Percentiles rank a stretch among this genome's conserved stretches.
Evolutionary conservation across 2,329 filamentous ascomycete species (phyloP).

Genomic region (Fusarium sp.): DNA sequence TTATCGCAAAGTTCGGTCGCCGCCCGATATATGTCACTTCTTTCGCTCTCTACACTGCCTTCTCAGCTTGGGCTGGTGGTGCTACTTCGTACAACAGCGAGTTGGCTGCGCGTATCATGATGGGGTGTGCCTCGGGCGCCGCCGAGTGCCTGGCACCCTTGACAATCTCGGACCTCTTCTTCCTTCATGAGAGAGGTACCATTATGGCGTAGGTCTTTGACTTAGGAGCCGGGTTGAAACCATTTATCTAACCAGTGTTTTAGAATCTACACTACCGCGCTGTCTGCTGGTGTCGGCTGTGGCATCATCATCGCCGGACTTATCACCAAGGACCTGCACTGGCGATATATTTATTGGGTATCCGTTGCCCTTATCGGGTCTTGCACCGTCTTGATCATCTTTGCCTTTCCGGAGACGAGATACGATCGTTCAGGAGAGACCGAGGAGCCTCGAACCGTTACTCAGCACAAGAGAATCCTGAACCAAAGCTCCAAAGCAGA

Average conservation of each 20-base stretch:
- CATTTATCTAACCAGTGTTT: not conserved
- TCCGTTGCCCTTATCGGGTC: conserved; percentile 62
- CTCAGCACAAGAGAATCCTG: conserved; percentile 4
- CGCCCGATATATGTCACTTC: conserved; percentile 31
- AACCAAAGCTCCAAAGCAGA: conserved; percentile 6
- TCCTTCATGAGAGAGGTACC: conserved; percentile 67
- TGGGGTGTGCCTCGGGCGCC: conserved; percentile 33
- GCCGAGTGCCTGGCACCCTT: conserved; percentile 56
- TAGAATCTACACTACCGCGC: conserved; percentile 55
- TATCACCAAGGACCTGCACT: conserved; percentile 62
- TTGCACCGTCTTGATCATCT: conserved; percentile 62
- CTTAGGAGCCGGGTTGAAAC: not conserved
- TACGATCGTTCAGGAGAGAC: conserved; percentile 53
- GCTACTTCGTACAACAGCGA: conserved; percentile 25
- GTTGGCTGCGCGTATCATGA: conserved; percentile 29
- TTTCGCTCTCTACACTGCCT: conserved; percentile 27
- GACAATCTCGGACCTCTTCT: conserved; percentile 68
- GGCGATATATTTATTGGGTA: conserved; percentile 66
- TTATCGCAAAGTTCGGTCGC: conserved; percentile 34
- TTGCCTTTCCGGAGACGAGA: conserved; percentile 69
- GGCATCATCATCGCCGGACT: conserved; percentile 60
- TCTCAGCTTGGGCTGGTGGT: conserved; percentile 24
- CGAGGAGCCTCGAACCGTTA: not conserved
- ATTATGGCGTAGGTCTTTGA: conserved; percentile 60
- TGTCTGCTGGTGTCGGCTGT: conserved; percentile 57